These are phyloP conservation scores for Calonectria pseudoreteaudii DNA, from an alignment of 2,329 filamentous ascomycete genomes.

Conservation along the genomic window DNA sequence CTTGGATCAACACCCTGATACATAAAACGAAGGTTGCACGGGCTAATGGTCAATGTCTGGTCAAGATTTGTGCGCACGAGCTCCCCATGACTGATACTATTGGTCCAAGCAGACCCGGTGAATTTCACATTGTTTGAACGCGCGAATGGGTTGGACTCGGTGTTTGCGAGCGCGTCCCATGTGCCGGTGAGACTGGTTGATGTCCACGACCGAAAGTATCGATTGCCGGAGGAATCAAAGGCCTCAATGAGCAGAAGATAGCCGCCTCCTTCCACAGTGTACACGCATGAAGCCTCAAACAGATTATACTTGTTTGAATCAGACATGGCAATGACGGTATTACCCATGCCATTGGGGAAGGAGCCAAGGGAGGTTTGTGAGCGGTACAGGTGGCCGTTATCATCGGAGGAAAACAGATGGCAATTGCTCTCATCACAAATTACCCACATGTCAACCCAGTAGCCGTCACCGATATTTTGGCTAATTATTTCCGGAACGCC, in stretches of 20 bases:
- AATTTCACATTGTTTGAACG: neutral
- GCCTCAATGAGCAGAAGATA: slow-evolving; percentile 11
- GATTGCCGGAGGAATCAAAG: neutral
- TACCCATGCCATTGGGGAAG: slow-evolving; percentile 1
- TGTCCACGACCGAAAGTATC: slow-evolving; percentile 15
- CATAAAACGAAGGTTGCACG: slow-evolving; percentile 1
- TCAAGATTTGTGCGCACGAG: slow-evolving; percentile 5
- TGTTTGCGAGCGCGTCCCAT: neutral
- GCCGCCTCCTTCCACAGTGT: neutral
- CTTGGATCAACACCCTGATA: slow-evolving; percentile 6
- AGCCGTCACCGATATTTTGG: slow-evolving; percentile 7
- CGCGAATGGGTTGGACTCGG: slow-evolving; percentile 6
- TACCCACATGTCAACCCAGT: slow-evolving; percentile 21
- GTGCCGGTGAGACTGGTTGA: neutral
- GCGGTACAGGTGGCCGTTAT: slow-evolving; percentile 16
- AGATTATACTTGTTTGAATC: neutral
- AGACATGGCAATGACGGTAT: slow-evolving; percentile 15
- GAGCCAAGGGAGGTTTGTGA: neutral
- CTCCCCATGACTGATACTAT: slow-evolving; percentile 13
- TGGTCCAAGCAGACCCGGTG: neutral
- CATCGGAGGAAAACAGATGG: slow-evolving; percentile 12
- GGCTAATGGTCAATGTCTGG: slow-evolving; percentile 13
- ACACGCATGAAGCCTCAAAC: slow-evolving; percentile 15
- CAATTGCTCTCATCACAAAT: slow-evolving; percentile 7
- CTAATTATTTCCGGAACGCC: neutral